A percentile compares a stretch with the other conserved stretches of the same genome.
phyloP scores from a whole-genome alignment of 2,329 filamentous ascomycete genomes.

The Cryphonectria parasitica region DNA sequence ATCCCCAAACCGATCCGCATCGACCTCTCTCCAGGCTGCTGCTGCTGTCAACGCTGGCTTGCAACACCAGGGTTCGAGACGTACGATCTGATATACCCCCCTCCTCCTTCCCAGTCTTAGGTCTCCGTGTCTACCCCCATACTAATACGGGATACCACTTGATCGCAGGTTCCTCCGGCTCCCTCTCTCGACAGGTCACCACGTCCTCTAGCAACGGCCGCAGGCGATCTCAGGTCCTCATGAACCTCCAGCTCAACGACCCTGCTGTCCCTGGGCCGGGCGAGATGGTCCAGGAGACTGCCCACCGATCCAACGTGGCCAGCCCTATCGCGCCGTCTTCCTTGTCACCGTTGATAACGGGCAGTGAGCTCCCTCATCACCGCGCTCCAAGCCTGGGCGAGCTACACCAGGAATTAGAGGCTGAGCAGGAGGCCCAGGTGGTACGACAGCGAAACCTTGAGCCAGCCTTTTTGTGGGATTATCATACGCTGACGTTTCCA shows the following conservation, averaged over 20 bases:
- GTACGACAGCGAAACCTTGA: slow-evolving; percentile 45
- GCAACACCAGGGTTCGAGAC: slow-evolving; percentile 64
- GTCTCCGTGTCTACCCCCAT: slow-evolving; percentile 29
- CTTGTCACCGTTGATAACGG: slow-evolving; percentile 45
- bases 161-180: slow-evolving; percentile 27
- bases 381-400: slow-evolving; percentile 74
- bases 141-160: neutral
- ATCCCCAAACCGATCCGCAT: slow-evolving; percentile 63
- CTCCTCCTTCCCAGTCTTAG: slow-evolving; percentile 16
- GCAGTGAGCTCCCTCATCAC: slow-evolving; percentile 63
- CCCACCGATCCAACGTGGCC: slow-evolving; percentile 41
- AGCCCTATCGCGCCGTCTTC: slow-evolving; percentile 20
- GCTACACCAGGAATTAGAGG: slow-evolving; percentile 78
- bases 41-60: slow-evolving; percentile 79
- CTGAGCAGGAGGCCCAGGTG: slow-evolving; percentile 78
- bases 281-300: slow-evolving; percentile 62
- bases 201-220: slow-evolving; percentile 46
- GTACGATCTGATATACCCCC: slow-evolving; percentile 43
- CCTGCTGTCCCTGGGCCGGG: slow-evolving; percentile 68
- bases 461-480: neutral
- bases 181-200: slow-evolving; percentile 26
- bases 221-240: slow-evolving; percentile 69
- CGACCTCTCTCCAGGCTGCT: slow-evolving; percentile 74
- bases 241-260: slow-evolving; percentile 76
- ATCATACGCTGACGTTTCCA: neutral